Evolutionary conservation across 768 basidiomycete species (phyloP).

Genomic region (Termitomyces sp.): DNA sequence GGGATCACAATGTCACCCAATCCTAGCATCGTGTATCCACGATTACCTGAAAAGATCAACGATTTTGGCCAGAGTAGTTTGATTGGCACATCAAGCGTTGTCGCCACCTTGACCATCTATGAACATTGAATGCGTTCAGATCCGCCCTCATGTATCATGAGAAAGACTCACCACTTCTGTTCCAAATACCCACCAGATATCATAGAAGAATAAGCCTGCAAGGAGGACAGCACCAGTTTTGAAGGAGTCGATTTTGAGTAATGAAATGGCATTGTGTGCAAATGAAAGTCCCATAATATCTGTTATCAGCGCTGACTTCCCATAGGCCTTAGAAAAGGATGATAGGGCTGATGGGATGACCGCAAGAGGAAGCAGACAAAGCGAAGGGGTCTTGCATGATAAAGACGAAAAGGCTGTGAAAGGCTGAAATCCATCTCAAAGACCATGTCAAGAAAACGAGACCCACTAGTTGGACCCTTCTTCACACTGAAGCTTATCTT

Average conservation of each 20-base stretch:
- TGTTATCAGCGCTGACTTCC: constrained; percentile 67
- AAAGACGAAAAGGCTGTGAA: constrained; percentile 29
- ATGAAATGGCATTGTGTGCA: constrained; percentile 69
- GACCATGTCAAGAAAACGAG: not conserved
- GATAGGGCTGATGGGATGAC: constrained; percentile 64
- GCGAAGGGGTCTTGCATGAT: constrained; percentile 54
- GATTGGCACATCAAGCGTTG: constrained; percentile 85
- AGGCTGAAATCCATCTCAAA: constrained; percentile 11
- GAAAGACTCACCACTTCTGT: constrained; percentile 64
- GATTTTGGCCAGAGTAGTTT: constrained; percentile 88
- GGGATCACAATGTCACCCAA: constrained; percentile 80
- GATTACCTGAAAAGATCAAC: constrained; percentile 35
- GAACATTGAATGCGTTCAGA: not conserved
- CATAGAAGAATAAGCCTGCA: constrained; percentile 85
- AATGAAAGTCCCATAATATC: constrained; percentile 77
- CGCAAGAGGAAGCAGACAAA: constrained; percentile 54
- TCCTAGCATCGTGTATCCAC: constrained; percentile 86
- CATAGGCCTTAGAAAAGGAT: constrained; percentile 34
- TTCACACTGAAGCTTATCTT: constrained; percentile 37
- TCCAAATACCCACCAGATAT: constrained; percentile 94
- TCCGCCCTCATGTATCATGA: too few species aligned
- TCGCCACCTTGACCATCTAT: constrained; percentile 93
- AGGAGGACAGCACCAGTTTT: constrained; percentile 80
- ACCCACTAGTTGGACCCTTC: constrained; percentile 42
- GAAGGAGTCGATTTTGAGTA: constrained; percentile 88